These are phyloP conservation scores for Umbelopsis ramanniana DNA, from an alignment of 192 early-diverging fungal genomes.

Conservation along the genomic window DNA sequence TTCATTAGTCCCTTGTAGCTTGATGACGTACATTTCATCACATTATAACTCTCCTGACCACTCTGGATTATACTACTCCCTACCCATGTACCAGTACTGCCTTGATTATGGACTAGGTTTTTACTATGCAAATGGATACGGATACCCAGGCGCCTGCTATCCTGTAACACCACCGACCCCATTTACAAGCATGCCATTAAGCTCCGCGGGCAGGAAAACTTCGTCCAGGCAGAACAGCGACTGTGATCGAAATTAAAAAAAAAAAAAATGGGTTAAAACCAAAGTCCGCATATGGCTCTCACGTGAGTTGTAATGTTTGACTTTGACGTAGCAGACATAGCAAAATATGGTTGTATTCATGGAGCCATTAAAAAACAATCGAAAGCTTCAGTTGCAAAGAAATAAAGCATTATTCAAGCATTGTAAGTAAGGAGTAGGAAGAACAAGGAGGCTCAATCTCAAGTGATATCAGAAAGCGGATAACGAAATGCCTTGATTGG, in stretches of 20 bases:
- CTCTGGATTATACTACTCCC: background rate
- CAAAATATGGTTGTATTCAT: too few relatives aligned
- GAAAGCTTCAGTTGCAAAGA: too few relatives aligned
- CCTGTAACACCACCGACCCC: background rate
- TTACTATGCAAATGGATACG: background rate
- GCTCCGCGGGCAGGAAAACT: background rate
- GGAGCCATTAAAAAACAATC: too few relatives aligned
- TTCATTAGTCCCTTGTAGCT: background rate
- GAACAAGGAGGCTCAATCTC: too few relatives aligned
- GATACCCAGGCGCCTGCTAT: background rate
- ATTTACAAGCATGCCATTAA: too few relatives aligned
- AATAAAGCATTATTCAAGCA: too few relatives aligned
- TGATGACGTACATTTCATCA: background rate
- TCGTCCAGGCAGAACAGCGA: background rate
- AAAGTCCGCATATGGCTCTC: background rate
- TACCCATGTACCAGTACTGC: background rate
- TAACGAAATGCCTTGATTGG: too few relatives aligned
- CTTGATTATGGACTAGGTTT: background rate
- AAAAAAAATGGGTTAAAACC: background rate
- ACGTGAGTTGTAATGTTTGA: background rate
- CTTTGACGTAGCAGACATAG: too few relatives aligned
- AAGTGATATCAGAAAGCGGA: too few relatives aligned
- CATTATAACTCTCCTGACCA: background rate
- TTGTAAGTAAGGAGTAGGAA: too few relatives aligned
- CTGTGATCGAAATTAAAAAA: background rate